Evolutionary conservation across 345 rosid genomes (phyloP), one percentile per base, ranked within the genome.

Genomic region (Trapa bicornis): DNA sequence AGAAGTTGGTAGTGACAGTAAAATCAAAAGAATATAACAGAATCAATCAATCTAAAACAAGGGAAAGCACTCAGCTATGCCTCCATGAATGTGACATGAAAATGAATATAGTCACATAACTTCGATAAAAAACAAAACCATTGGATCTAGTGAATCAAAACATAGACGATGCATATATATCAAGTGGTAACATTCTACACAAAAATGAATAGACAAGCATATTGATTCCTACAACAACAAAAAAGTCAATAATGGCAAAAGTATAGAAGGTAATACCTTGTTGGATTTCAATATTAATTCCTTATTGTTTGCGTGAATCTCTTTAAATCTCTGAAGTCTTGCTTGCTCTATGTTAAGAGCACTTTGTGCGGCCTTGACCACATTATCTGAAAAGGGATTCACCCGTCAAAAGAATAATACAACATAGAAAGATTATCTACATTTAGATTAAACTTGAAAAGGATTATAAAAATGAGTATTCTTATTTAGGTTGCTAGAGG

Each of bases 291-390:
- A 75, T 64, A 41, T 84, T 67, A 88, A 48, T 15, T 73, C 69
- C 70, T 70, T 80, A 71, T 85, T 86, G 64, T 62, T 70, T 62
- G 81, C 88, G 48, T 81, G 83, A 11, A 76, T 73, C 79, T 82
- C 87, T 71, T 78, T 77, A n/a, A 86, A 83, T 81, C 79, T 90
- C 76, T 80, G 78, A 33, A 82, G 77, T 75, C 97, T 87, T 74
- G 65, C 78, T 71, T 77, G 80, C 85, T 90, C 97, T 73, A 83
- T 58, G 36, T 66, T 79, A 73, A 88, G 77, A 73, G 89, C 90
- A 76, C 74, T 84, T 76, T 81, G 77, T 62, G 96, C 80, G 74
- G 86, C 97, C 82, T 83, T 92, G 64, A 83, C 68, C 71, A 75
- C 66, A 65, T 74, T 78, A 75, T 77, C 92, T 83, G 35, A 54